Conservation (phyloP, 164 flowering plant species). For the Tetracentron sinense region DNA sequence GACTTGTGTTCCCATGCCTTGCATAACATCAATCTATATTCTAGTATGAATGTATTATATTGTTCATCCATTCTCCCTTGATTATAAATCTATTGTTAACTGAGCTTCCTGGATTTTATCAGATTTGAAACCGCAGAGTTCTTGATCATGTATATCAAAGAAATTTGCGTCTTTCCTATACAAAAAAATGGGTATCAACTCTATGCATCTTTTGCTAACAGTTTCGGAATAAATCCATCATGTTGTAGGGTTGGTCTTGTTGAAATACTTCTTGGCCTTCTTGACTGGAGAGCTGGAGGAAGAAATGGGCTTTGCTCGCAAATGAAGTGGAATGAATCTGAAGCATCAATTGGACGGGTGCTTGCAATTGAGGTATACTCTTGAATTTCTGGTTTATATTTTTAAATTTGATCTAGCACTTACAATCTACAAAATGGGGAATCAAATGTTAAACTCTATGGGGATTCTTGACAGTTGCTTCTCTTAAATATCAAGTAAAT, state of each 20-base stretch:
- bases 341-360: conserved; percentile 97
- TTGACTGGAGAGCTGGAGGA: conserved; percentile 99
- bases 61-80: not conserved
- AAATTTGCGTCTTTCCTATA: not conserved
- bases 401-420: not conserved
- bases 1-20: too few relatives aligned
- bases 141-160: not conserved
- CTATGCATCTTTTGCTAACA: conserved; percentile 9
- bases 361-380: conserved; percentile 83
- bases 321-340: conserved; percentile 99
- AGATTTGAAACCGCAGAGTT: not conserved
- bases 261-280: conserved; percentile 96
- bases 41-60: too few relatives aligned
- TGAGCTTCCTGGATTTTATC: not conserved
- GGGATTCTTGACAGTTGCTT: too few relatives aligned
- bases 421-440: not conserved
- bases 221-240: not conserved
- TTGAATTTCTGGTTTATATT: not conserved
- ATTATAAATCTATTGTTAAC: not conserved
- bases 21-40: too few relatives aligned
- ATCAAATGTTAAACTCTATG: not conserved
- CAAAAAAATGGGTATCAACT: not conserved
- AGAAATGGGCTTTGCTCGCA: conserved; percentile 84
- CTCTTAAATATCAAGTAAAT: not conserved
- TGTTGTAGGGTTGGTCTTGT: conserved; percentile 90